Base-by-base conservation (phyloP, 2,329 filamentous ascomycete genomes). In the Neofusicoccum kwambonambiense region DNA sequence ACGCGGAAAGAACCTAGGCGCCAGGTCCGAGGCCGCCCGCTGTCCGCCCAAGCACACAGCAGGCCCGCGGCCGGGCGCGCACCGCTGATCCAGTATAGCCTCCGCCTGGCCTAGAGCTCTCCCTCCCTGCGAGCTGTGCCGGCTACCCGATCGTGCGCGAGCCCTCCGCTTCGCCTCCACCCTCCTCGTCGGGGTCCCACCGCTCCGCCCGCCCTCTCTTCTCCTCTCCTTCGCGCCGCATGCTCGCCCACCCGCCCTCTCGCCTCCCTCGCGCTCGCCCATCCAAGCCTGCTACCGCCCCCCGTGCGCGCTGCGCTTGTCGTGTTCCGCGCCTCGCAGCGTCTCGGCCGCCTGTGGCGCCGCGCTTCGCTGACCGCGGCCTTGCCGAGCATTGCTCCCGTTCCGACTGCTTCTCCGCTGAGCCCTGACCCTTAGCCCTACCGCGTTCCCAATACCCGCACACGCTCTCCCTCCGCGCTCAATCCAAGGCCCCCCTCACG, bases 161-260 rank as follows among this genome's bases (percentile, higher is more conserved):
- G 52, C 50, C 49, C 52, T 57, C 61, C 61, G 49, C 61, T 62
- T 39, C 39, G 45, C 58, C 62, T 49, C 62, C 41, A 57, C 44
- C 58, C 49, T 65, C 60, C 47, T 52, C 45, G 54, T 62, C 58
- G 62, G 49, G 60, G 52, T 64, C 42, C 60, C 50, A 60, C 60
- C 50, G 65, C 64, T 67, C 62, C 61, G 31, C 67, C 57, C 45
- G 47, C 56, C 62, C 64, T 44, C 64, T 64, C 57, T 52, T 62
- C 52, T 65, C 47, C 37, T 54, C 64, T 47, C 62, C 47, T 37
- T 50, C 60, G 27, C 52, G 52, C 54, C 62, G 51, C 34, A 49
- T 41, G 45, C 44, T 27, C 58, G 62, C 56, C 65, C 47, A 13
- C n/a, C 54, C 27, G 39, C 57, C 37, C 12, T 3, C 41, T 13